Evolutionary conservation across 2,329 filamentous ascomycete species (phyloP), one percentile per base, ranked within the genome.

Genomic region (Hymenoscyphus fructigenus): DNA sequence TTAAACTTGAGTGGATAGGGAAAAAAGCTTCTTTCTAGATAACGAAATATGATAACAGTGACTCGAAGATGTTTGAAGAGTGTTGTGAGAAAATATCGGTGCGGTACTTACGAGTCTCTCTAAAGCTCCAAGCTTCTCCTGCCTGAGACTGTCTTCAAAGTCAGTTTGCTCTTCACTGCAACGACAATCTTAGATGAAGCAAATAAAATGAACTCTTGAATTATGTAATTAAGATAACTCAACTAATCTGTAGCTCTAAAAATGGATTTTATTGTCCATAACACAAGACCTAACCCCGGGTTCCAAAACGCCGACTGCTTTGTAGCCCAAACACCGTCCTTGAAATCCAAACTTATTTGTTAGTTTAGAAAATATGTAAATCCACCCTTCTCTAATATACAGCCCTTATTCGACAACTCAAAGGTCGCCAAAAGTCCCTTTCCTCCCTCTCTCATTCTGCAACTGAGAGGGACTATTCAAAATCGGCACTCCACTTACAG

Each of bases 381-480:
- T 53, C 47, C 47, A 44, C 7, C 44, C 20, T 20, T 10, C 10
- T 23, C 20, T 53, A 53, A 23, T 26, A 53, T 53, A 53, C 47
- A 53, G 1, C 12, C 9, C n/a, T 26, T n/a, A 53, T 15, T 4
- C 7, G 9, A 20, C n/a, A 5, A 3, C 15, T 57, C 29, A 57
- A 5, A 57, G 34, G 6, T 26, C 44, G 32, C 60, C 47, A 44
- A 57, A 44, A 20, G 50, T 57, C 20, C 60, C 60, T 14, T 57
- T 57, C 32, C 60, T 57, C 20, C 50, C 60, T 23, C 60, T 57
- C 50, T 62, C 50, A 28, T 26, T 32, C 32, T 41, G n/a, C 20
- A 62, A 34, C 20, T 38, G 53, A 26, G 23, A 23, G 26, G 60
- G 53, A 57, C 29, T 38, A 29, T 29, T 57, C 34, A 57, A 14